Percentiles rank a stretch among this genome's conserved stretches.
Conservation (phyloP, 169 alveolate species). For the Cystoisospora suis region DNA sequence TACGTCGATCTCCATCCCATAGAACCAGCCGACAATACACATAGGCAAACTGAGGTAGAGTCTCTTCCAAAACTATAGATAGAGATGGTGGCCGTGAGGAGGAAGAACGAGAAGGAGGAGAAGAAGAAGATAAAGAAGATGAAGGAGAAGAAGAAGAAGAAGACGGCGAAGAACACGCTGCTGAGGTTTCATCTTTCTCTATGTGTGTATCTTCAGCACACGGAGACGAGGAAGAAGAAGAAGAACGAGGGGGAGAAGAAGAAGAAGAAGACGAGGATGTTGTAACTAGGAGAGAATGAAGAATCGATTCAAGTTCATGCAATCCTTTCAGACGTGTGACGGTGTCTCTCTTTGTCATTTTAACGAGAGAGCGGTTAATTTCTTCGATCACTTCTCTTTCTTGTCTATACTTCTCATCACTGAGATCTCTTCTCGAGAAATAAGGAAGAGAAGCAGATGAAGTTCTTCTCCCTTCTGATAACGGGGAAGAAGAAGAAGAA, state of each 20-base stretch:
- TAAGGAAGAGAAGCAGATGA: no score
- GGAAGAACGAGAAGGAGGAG: neutral
- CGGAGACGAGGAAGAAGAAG: neutral
- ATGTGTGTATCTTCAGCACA: neutral
- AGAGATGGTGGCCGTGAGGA: neutral
- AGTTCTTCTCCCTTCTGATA: no score
- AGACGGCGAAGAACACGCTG: neutral
- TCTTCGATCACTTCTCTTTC: neutral
- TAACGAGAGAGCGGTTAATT: neutral
- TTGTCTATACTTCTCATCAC: no score
- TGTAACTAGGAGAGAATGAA: neutral
- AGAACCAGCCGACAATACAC: constrained; percentile 33
- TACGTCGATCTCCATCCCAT: constrained; percentile 27
- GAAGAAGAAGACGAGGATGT: neutral
- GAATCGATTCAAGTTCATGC: constrained; percentile 17
- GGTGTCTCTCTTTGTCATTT: constrained; percentile 19
- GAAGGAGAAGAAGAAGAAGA: neutral
- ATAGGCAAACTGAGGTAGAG: constrained; percentile 45
- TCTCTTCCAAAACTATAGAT: neutral
- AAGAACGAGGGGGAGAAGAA: neutral
- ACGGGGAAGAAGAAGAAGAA: no score
- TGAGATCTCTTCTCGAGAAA: no score
- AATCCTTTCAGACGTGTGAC: constrained; percentile 39
- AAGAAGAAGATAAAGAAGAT: neutral
- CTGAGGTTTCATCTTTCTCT: neutral